Percentiles rank a stretch among this genome's conserved stretches.
These are phyloP conservation scores for Solanum bulbocastanum DNA, from an alignment of 257 asterid genomes.

Conservation along the genomic window DNA sequence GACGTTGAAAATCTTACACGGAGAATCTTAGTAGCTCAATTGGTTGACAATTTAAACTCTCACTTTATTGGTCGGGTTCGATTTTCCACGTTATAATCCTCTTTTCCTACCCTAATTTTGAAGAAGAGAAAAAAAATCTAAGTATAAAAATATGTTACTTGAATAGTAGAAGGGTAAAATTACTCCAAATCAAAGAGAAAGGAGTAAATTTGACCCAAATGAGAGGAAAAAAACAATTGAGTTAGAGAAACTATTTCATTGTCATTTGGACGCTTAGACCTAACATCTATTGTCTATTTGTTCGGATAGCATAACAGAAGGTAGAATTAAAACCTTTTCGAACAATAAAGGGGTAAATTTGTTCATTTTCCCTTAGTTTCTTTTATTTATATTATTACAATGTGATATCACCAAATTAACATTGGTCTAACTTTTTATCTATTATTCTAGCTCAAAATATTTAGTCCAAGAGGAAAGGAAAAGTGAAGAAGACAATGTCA, in stretches of 20 bases:
- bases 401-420: neutral
- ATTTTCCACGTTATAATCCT: neutral
- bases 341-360: neutral
- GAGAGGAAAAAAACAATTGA: neutral
- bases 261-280: neutral
- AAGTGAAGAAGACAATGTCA: conserved; percentile 10
- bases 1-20: neutral
- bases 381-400: neutral
- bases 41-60: neutral
- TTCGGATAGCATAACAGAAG: neutral
- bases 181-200: neutral
- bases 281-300: neutral
- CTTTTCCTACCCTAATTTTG: neutral
- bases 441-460: conserved; percentile 10
- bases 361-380: neutral
- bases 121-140: no score
- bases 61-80: neutral
- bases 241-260: neutral
- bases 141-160: neutral
- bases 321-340: neutral
- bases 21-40: no score
- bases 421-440: neutral
- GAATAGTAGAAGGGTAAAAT: neutral
- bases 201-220: neutral
- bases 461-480: conserved; percentile 2